Percentiles rank a stretch among this genome's conserved stretches.
phyloP scores from a whole-genome alignment of 768 basidiomycete genomes.

The Suillus subalutaceus region DNA sequence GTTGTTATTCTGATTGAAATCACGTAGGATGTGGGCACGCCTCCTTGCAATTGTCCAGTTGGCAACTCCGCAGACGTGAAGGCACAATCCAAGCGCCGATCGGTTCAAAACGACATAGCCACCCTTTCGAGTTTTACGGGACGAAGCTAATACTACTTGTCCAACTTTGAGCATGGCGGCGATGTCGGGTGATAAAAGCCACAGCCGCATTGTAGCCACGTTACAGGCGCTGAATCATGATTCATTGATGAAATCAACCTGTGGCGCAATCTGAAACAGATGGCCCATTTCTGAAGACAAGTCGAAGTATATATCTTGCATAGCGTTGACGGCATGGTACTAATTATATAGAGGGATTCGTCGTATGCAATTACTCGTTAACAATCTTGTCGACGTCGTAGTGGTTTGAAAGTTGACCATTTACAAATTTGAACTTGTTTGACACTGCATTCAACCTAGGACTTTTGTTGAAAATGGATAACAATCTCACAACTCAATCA shows the following conservation, averaged over 20 bases:
- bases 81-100: background rate
- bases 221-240: background rate
- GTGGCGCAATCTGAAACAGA: background rate
- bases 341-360: no score
- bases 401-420: no score
- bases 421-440: no score
- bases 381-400: no score
- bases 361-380: no score
- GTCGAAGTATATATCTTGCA: background rate
- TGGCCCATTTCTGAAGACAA: background rate
- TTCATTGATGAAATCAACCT: background rate
- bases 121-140: background rate
- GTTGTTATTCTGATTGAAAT: background rate
- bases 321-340: no score
- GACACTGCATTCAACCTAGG: no score
- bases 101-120: background rate
- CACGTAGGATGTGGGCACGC: no score
- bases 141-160: background rate
- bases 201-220: background rate
- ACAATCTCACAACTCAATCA: background rate
- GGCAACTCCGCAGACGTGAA: background rate
- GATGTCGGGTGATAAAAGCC: no score
- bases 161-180: background rate
- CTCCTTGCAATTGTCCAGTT: background rate
- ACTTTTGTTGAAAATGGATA: no score